Conservation (phyloP, 768 basidiomycete species). For the Russula sp. region DNA sequence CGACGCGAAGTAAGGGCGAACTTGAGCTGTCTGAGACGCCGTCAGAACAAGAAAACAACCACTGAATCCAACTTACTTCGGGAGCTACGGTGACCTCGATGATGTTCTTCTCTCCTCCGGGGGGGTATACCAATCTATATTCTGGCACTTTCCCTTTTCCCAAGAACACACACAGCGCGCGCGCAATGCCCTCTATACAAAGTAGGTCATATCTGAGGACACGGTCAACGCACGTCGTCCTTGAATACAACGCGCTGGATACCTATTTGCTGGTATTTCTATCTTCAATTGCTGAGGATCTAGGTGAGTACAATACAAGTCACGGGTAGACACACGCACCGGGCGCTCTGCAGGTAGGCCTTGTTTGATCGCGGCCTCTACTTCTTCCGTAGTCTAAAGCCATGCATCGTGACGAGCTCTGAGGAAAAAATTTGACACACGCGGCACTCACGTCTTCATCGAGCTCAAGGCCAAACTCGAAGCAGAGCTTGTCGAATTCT, state of each 20-base stretch:
- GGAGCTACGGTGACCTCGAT: slow-evolving; percentile 63
- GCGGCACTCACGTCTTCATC: slow-evolving; percentile 82
- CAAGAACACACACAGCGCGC: slow-evolving; percentile 80
- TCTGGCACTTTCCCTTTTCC: slow-evolving; percentile 57
- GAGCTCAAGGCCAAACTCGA: slow-evolving; percentile 95
- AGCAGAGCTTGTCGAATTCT: slow-evolving; percentile 92
- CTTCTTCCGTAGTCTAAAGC: slow-evolving; percentile 78
- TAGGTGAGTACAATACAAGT: slow-evolving; percentile 11
- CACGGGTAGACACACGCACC: slow-evolving; percentile 37
- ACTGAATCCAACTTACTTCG: slow-evolving; percentile 48
- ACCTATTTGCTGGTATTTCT: slow-evolving; percentile 98
- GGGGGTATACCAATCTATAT: slow-evolving; percentile 69
- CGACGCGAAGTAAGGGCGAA: slow-evolving; percentile 88
- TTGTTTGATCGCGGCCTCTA: slow-evolving; percentile 74
- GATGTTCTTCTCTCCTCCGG: slow-evolving; percentile 58
- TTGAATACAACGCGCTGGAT: background rate
- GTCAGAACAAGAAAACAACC: background rate
- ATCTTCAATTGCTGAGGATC: slow-evolving; percentile 87
- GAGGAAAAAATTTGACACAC: background rate
- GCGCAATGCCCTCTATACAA: slow-evolving; percentile 93
- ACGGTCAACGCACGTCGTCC: background rate
- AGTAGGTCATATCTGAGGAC: slow-evolving; percentile 84
- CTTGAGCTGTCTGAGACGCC: slow-evolving; percentile 56
- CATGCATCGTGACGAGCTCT: slow-evolving; percentile 11
- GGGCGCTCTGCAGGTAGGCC: slow-evolving; percentile 82